A percentile compares a stretch with the other conserved stretches of the same genome.
Conservation (phyloP, 495 filamentous ascomycete genomes). For the Penicillium maclennaniae region DNA sequence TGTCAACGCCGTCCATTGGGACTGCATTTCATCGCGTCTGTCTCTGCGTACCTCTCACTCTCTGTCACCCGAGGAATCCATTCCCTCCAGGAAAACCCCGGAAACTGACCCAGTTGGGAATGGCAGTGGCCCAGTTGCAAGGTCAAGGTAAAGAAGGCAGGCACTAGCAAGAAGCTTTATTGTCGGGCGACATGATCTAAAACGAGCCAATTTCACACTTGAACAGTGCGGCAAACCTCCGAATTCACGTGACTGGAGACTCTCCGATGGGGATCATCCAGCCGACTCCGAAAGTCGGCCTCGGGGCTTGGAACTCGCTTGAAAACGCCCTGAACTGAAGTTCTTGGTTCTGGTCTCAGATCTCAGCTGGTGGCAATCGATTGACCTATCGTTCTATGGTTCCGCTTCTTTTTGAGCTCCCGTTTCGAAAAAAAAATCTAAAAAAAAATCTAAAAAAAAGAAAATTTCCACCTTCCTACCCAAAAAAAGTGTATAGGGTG, state of each 20-base stretch:
- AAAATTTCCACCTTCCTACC: not conserved
- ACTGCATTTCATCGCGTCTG: not conserved
- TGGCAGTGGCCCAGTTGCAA: not conserved
- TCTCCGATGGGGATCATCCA: not conserved
- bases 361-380: too few relatives aligned
- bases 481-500: not conserved
- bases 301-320: too few relatives aligned
- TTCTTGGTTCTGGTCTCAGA: too few relatives aligned
- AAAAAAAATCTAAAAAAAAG: too few relatives aligned
- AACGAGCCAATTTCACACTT: not conserved
- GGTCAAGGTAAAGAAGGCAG: not conserved
- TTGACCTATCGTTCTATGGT: too few relatives aligned
- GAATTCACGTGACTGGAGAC: not conserved
- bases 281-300: not conserved
- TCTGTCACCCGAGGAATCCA: not conserved
- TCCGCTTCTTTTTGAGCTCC: not conserved
- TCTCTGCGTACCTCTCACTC: not conserved
- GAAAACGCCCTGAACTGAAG: too few relatives aligned
- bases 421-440: not conserved
- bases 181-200: not conserved
- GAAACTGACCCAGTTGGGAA: not conserved
- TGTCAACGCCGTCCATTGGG: not conserved
- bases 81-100: constrained; percentile 3
- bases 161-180: constrained; percentile 1
- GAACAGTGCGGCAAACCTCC: not conserved